Conservation (phyloP, 352 stramenopile species). For the Globisporangium cystogenes region DNA sequence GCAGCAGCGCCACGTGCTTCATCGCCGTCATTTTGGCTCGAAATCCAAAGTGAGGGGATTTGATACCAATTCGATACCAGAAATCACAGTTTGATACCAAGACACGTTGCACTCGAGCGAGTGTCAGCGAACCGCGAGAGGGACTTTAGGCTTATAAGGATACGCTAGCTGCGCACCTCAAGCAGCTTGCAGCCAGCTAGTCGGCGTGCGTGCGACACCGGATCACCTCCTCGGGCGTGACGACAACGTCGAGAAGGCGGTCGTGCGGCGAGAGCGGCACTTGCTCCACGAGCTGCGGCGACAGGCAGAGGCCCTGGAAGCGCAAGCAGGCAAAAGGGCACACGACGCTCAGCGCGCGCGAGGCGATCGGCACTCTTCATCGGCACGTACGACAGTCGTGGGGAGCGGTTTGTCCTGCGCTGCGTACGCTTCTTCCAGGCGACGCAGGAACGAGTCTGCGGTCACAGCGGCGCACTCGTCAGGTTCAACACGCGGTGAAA, state of each 20-base stretch:
- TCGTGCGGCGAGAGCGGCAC: conserved; percentile 66
- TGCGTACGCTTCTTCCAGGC: conserved; percentile 41
- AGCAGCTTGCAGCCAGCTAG: too few species aligned
- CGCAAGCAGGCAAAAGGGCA: not conserved
- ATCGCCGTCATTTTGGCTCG: not conserved
- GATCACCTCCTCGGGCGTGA: conserved; percentile 28
- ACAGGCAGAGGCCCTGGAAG: conserved; percentile 57
- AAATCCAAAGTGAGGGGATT: not conserved
- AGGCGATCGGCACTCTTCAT: too few species aligned
- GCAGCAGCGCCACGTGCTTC: conserved; percentile 7
- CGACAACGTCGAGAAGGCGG: conserved; percentile 55
- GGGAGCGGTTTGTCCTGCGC: conserved; percentile 30
- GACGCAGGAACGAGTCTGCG: conserved; percentile 68
- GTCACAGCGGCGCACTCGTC: not conserved
- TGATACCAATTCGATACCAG: not conserved
- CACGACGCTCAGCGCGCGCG: not conserved
- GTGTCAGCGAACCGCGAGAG: too few species aligned
- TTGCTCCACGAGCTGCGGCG: conserved; percentile 47
- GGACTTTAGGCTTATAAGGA: too few species aligned
- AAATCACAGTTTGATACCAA: too few species aligned
- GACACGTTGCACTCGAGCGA: too few species aligned
- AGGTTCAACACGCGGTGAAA: too few species aligned
- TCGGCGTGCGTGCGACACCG: too few species aligned
- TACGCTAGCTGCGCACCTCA: too few species aligned
- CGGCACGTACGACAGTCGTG: conserved; percentile 43